Evolutionary conservation across 495 filamentous ascomycete genomes (phyloP), one percentile per base, ranked within the genome.

Genomic region (Talaromyces adpressus): DNA sequence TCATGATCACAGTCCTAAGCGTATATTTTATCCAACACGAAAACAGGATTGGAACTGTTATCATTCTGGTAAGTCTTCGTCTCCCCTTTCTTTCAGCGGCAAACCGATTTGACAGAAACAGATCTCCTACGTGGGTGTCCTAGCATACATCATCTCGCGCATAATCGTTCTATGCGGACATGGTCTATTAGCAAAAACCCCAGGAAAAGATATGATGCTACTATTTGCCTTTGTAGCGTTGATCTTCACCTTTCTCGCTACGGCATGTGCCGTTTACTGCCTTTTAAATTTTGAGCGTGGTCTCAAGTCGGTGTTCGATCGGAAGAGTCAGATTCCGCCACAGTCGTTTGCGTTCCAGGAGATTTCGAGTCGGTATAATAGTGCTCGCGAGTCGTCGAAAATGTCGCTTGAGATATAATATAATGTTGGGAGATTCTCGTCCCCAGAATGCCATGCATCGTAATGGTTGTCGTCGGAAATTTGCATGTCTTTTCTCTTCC

Each of bases 1-100:
- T 70, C 12, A 27, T 72, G 6, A n/a, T 67, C 34, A 65, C 68
- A 64, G 18, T 63, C 12, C 27, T 56, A 5, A 29, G 52, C 27
- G 52, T 27, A 4, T 56, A 56, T 6, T 56, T 56, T 29, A 23
- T 56, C 22, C 52, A 16, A 29, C 11, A 16, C 11, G 52, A 56
- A n/a, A 56, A 56, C 9, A 27, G 12, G n/a, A 25, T 29, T 27
- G 22, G 22, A 25, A 56, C 27, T 6, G 20, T 56, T 3, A 27
- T 56, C 52, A 3, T 56, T 27, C 29, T 29, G 2, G 52, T 56
- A 29, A 56, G 23, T 56, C 22, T 14, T 29, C 36, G 2, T 29
- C 52, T 27, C 6, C 11, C 9, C 14, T 29, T 56, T 29, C 22
- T 53, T 27, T 53, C 51, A 14, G 23, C 23, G 12, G 52, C 22